A percentile compares a stretch with the other conserved stretches of the same genome.
Conservation (phyloP, 805 yeast species). For the Blastobotrys parvus region DNA sequence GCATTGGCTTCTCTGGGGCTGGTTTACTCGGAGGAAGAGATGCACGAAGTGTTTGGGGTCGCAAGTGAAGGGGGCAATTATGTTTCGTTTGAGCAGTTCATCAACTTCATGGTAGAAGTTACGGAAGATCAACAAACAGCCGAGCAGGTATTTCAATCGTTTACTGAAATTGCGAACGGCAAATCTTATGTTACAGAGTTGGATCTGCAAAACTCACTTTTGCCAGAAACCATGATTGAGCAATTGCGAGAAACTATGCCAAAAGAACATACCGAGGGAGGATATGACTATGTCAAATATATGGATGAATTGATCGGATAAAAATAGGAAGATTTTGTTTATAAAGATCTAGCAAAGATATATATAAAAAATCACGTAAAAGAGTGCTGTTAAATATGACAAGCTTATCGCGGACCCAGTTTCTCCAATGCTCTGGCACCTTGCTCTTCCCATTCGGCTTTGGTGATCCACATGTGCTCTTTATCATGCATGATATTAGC, state of each 20-base stretch:
- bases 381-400: too few species aligned
- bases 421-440: constrained; percentile 80
- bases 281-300: constrained; percentile 21
- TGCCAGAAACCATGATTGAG: constrained; percentile 27
- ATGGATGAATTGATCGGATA: constrained; percentile 1
- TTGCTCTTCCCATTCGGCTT: constrained; percentile 96
- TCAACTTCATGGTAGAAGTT: constrained; percentile 31
- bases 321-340: neutral
- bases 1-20: constrained; percentile 38
- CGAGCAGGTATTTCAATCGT: constrained; percentile 32
- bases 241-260: constrained; percentile 27
- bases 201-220: constrained; percentile 32
- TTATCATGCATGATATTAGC: constrained; percentile 98
- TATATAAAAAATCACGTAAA: neutral
- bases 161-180: constrained; percentile 34
- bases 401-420: constrained; percentile 78
- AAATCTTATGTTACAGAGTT: constrained; percentile 31
- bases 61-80: constrained; percentile 20
- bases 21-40: constrained; percentile 29
- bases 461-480: constrained; percentile 96
- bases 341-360: neutral
- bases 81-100: constrained; percentile 27
- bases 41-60: constrained; percentile 31
- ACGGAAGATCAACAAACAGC: constrained; percentile 33
- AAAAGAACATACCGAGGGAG: constrained; percentile 16